Evolutionary conservation across 106 monocot genomes (phyloP), one percentile per base, ranked within the genome.

Genomic region (Posidonia australis): DNA sequence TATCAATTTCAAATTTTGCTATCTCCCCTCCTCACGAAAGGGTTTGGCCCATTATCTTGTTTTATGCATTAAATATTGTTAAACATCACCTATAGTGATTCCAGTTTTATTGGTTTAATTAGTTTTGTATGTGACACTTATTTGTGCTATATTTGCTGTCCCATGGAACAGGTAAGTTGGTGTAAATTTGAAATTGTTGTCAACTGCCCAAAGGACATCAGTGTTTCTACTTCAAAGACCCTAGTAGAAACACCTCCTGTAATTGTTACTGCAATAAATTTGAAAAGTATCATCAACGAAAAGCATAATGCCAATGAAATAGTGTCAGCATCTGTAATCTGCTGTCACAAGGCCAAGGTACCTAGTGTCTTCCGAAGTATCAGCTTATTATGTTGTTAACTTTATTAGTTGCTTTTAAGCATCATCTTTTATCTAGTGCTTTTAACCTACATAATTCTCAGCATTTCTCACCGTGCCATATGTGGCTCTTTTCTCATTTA

Each of bases 281-380:
- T 96, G 58, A 96, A 96, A 76, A 96, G 90, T 66, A 81, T 83
- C 22, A 78, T 84, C 14, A 90, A 55, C 30, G 76, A 72, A 49
- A 90, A 86, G 72, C 73, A 81, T 68, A 86, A 75, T 75, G 42
- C 62, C 28, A 86, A 86, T 79, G 96, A 96, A 49, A 87, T 96
- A 62, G 90, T 96, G 21, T 84, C 90, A 58, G 96, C 90, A 60
- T 86, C 96, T 64, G 57, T 90, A 14, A 74, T 96, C 51, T 96
- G 90, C 72, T 96, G 90, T 63, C 82, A 77, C 71, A 79, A 87
- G 63, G 74, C 80, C 67, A 96, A 96, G 84, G 96, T 96, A 74
- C 51, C 32, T 70, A 14, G 4, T 60, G 17, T 46, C n/a, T 58
- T 47, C 5, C 11, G 3, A 25, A 24, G 18, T 57, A 41, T 36